These are phyloP conservation scores for Neofusicoccum kwambonambiense DNA, from an alignment of 2,329 filamentous ascomycete species.

Conservation along the genomic window DNA sequence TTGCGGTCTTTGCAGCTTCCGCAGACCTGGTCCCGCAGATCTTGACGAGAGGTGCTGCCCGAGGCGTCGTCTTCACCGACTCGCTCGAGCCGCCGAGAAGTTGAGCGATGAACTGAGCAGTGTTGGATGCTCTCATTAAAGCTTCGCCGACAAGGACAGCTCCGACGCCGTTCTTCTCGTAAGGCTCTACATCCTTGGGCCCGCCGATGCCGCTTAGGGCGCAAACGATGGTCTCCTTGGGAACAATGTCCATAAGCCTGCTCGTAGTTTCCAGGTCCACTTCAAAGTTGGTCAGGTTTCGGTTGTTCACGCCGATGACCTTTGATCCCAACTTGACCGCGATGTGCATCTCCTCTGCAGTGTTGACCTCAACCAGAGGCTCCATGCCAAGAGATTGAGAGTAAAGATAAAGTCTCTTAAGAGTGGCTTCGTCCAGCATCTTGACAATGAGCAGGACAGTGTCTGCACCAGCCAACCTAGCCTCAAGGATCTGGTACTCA, in stretches of 20 bases:
- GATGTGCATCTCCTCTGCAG: conserved; percentile 83
- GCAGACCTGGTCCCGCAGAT: conserved; percentile 88
- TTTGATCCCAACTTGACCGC: conserved; percentile 84
- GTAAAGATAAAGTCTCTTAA: conserved; percentile 82
- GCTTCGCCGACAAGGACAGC: conserved; percentile 94
- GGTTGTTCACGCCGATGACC: conserved; percentile 96
- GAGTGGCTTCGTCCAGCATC: conserved; percentile 78
- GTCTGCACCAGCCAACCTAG: conserved; percentile 86
- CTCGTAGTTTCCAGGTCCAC: conserved; percentile 92
- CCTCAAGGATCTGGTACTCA: conserved; percentile 96
- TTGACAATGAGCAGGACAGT: conserved; percentile 96
- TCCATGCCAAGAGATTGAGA: conserved; percentile 93
- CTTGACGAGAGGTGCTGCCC: conserved; percentile 61
- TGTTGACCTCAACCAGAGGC: conserved; percentile 95
- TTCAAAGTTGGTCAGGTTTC: conserved; percentile 93
- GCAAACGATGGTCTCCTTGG: conserved; percentile 82
- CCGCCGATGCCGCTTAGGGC: conserved; percentile 92
- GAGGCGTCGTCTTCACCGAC: conserved; percentile 20
- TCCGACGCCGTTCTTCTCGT: conserved; percentile 84
- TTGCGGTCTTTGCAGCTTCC: conserved; percentile 76
- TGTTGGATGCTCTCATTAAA: conserved; percentile 87
- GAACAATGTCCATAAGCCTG: conserved; percentile 81
- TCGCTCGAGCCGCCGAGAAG: conserved; percentile 63
- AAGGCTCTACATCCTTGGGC: conserved; percentile 82
- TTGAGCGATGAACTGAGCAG: conserved; percentile 76